Evolutionary conservation across 2,329 filamentous ascomycete genomes (phyloP).

Genomic region (Sarocladium brachiariae): DNA sequence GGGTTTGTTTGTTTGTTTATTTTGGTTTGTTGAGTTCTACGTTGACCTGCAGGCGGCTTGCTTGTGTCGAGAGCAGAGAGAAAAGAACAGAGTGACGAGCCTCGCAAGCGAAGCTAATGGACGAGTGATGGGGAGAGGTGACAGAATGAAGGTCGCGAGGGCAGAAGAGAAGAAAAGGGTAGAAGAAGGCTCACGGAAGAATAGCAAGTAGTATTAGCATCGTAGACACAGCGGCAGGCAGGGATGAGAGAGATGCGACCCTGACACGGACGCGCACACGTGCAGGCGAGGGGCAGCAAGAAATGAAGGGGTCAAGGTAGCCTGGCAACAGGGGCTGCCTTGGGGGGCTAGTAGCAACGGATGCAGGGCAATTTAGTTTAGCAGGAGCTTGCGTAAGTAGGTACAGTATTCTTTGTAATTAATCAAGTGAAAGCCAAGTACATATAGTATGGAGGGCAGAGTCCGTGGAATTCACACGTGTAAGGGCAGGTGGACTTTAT

Average conservation of each 20-base stretch:
- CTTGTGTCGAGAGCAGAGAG: conserved; percentile 8
- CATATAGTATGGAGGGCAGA: too few species aligned
- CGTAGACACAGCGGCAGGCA: conserved; percentile 9
- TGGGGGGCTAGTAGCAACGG: conserved; percentile 6
- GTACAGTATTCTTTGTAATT: neutral
- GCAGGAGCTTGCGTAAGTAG: neutral
- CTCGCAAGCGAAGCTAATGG: conserved; percentile 4
- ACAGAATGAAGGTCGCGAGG: neutral
- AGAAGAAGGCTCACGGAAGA: conserved; percentile 5
- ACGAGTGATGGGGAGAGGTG: neutral
- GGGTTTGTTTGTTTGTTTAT: conserved; percentile 5
- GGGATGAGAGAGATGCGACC: conserved; percentile 1
- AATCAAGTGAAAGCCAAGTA: too few species aligned
- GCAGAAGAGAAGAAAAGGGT: conserved; percentile 2
- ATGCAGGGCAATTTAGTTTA: neutral
- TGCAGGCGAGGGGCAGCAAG: conserved; percentile 8
- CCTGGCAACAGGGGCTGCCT: conserved; percentile 6
- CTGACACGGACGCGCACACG: conserved; percentile 8
- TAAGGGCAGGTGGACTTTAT: too few species aligned
- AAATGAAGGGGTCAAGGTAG: conserved; percentile 9
- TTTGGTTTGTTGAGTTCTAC: too few species aligned
- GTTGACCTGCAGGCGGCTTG: too few species aligned
- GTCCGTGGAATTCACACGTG: too few species aligned
- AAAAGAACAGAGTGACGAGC: neutral
- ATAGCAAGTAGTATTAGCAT: conserved; percentile 6